Conservation (phyloP, 1,139 yeast species). For the Dujonia santamariae region DNA sequence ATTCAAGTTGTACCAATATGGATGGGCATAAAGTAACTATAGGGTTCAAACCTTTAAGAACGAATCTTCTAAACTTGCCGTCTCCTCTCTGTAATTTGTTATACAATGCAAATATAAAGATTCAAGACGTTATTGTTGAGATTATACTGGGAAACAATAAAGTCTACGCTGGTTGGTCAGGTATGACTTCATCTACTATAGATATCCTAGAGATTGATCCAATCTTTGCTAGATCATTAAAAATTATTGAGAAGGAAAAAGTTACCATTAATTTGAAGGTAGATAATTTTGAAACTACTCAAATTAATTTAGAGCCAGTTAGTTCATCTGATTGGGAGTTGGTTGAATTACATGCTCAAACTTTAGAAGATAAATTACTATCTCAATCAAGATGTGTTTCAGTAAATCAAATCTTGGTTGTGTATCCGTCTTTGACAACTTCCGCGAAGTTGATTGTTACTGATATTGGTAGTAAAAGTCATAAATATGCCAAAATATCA, state of each 20-base stretch:
- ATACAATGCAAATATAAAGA: constrained; percentile 50
- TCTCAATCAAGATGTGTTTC: constrained; percentile 80
- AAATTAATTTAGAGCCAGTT: constrained; percentile 75
- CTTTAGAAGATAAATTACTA: constrained; percentile 69
- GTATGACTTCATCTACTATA: constrained; percentile 44
- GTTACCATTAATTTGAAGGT: constrained; percentile 43
- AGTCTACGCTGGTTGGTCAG: constrained; percentile 79
- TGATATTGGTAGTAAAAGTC: constrained; percentile 52
- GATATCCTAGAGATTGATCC: constrained; percentile 39
- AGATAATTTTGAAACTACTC: constrained; percentile 49
- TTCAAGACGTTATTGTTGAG: constrained; percentile 63
- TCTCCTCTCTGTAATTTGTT: constrained; percentile 45
- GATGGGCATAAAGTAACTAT: constrained; percentile 35
- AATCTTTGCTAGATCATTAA: constrained; percentile 45
- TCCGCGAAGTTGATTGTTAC: constrained; percentile 63
- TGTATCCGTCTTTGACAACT: constrained; percentile 67
- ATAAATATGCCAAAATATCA: constrained; percentile 55
- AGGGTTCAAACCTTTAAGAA: constrained; percentile 35
- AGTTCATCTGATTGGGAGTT: constrained; percentile 87
- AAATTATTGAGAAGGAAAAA: constrained; percentile 38
- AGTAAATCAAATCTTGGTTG: constrained; percentile 56
- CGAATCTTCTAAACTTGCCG: constrained; percentile 62
- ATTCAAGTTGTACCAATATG: constrained; percentile 20
- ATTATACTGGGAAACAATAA: constrained; percentile 21
- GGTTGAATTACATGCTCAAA: constrained; percentile 77